Percentiles rank a stretch among this genome's conserved stretches.
Conservation (phyloP, 1,284 basidiomycete genomes). For the Vanrija sp. region DNA sequence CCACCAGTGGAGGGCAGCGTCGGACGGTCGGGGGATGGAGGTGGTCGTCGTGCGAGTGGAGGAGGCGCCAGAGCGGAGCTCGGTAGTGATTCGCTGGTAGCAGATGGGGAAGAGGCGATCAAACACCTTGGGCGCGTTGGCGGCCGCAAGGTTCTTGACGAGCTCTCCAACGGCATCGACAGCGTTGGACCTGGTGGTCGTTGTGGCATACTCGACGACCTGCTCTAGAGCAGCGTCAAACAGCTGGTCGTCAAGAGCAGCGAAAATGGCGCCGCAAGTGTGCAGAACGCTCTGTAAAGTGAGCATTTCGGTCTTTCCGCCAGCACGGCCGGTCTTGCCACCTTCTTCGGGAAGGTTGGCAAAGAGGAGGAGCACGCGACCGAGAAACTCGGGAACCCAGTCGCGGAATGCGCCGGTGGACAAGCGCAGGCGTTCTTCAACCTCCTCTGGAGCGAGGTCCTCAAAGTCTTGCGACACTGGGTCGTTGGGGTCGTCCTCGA, state of each 20-base stretch:
- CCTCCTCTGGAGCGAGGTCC: constrained; percentile 35
- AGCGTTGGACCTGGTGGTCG: constrained; percentile 79
- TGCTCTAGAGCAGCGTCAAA: constrained; percentile 83
- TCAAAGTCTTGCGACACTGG: constrained; percentile 37
- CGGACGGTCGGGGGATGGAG: constrained; percentile 73
- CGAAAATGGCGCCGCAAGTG: constrained; percentile 62
- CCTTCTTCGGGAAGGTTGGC: constrained; percentile 87
- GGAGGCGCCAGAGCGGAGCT: constrained; percentile 89
- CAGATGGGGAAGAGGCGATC: constrained; percentile 78
- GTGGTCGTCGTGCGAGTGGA: constrained; percentile 84
- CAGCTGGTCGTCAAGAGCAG: constrained; percentile 79
- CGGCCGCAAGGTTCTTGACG: constrained; percentile 77
- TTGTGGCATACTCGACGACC: constrained; percentile 74
- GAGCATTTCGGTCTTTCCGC: constrained; percentile 49
- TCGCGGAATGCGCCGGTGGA: constrained; percentile 53
- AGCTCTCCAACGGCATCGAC: constrained; percentile 87
- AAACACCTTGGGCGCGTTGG: constrained; percentile 71
- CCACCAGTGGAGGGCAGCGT: constrained; percentile 90
- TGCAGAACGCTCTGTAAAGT: constrained; percentile 38
- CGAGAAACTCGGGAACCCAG: constrained; percentile 85
- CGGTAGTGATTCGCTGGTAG: constrained; percentile 72
- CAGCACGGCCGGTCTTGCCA: constrained; percentile 44
- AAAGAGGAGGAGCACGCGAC: constrained; percentile 78
- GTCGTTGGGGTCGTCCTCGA: constrained; percentile 43
- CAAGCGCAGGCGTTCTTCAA: constrained; percentile 38